Base-by-base conservation (phyloP, 148 eudicot genomes). In the Chenopodium suecicum region DNA sequence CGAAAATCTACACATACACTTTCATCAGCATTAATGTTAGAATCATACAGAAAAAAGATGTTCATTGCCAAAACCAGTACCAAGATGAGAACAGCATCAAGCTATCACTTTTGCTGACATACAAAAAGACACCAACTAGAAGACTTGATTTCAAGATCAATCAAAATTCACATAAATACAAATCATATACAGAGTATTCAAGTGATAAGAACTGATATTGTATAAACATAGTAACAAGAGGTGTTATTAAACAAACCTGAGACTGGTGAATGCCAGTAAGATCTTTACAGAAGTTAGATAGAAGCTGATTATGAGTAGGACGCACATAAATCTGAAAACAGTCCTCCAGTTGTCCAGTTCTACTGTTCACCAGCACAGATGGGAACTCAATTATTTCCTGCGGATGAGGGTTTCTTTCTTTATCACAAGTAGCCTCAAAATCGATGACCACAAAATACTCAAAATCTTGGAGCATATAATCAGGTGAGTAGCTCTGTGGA, bases 351-450 rank as follows among this genome's bases (percentile, higher is more conserved):
- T 91, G 92, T 64, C 97, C 97, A 79, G 97, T 93, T 81, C 86
- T 64, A 82, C 95, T 88, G 85, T 90, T 94, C 75, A 95, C 98
- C 70, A 95, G 89, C 46, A 95, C 98, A 64, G 99, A 91, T 67
- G 99, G 99, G 27, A 95, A 95, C 90, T 95, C 99, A 79, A 95
- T 95, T 52, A 95, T 95, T 88, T 95, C 99, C 78, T 95, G 99
- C 9, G 99, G 99, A 80, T 89, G 88, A 76, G 97, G 98, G 65
- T 85, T 88, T 81, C 79, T 89, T 58, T 80, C 92, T 83, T 89
- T 92, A 81, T 95, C 99, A 83, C 99, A 95, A 75, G 99, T 95
- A 70, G 99, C 99, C 91, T 95, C 99, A 80, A 95, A 95, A 78
- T 95, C 99, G 78, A 95, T 95, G 62, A 95, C 99, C 86, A 95